Percentiles rank a stretch among this genome's conserved stretches.
phyloP scores from a whole-genome alignment of 805 yeast species.

The Ogataea thermomethanolica region DNA sequence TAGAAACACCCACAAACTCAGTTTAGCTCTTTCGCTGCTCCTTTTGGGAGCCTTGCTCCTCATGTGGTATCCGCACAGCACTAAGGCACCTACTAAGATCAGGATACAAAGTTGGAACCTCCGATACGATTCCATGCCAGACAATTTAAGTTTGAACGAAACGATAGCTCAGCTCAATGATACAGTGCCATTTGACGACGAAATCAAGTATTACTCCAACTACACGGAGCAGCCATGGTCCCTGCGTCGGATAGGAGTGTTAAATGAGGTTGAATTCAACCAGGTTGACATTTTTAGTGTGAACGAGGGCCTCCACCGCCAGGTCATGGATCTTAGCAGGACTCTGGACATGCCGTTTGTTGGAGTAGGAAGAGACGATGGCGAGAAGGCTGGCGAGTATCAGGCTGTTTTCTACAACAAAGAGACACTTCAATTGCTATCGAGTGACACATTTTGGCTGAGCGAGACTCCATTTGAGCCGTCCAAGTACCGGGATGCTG shows the following conservation, averaged over 20 bases:
- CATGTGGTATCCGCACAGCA: neutral
- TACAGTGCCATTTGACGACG: constrained; percentile 22
- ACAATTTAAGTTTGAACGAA: constrained; percentile 20
- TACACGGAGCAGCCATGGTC: constrained; percentile 35
- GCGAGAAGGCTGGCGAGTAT: constrained; percentile 46
- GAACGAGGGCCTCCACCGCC: constrained; percentile 47
- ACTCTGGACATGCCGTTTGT: constrained; percentile 37
- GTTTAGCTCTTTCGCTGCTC: neutral
- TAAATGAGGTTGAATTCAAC: constrained; percentile 35
- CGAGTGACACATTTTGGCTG: constrained; percentile 48
- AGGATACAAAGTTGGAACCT: constrained; percentile 31
- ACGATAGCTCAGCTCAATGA: constrained; percentile 20
- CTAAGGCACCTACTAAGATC: neutral
- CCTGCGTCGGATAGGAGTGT: constrained; percentile 32
- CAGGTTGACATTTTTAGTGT: constrained; percentile 37
- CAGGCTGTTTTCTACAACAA: constrained; percentile 44
- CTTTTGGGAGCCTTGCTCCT: neutral
- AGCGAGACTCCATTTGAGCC: constrained; percentile 54
- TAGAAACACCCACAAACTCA: too few relatives aligned
- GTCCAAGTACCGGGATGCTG: constrained; percentile 41
- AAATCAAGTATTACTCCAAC: constrained; percentile 26
- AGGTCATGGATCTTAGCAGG: constrained; percentile 41
- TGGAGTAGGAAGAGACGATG: constrained; percentile 55
- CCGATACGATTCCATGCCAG: constrained; percentile 27
- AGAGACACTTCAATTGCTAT: constrained; percentile 37